phyloP scores from a whole-genome alignment of 2,329 filamentous ascomycete species.

The Exophiala viscosa region DNA sequence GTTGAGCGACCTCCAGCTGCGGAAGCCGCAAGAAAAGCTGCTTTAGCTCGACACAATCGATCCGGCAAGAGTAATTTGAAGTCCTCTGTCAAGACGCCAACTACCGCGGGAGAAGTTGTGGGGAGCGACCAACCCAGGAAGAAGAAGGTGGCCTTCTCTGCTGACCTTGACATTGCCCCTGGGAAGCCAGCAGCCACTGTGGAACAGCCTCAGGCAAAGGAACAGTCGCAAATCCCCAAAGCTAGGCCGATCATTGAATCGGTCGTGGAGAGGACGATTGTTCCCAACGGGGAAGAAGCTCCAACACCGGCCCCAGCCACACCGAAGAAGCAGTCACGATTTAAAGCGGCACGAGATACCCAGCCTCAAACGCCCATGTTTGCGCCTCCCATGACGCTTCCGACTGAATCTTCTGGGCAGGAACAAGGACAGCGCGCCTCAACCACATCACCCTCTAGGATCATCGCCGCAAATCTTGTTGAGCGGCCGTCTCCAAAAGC shows the following conservation, averaged over 20 bases:
- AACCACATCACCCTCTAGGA: constrained; percentile 42
- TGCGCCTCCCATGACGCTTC: constrained; percentile 29
- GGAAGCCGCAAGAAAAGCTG: constrained; percentile 28
- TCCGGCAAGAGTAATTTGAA: constrained; percentile 17
- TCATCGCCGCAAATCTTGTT: constrained; percentile 58
- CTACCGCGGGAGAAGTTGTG: not conserved
- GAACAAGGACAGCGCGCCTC: not conserved
- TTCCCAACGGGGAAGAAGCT: constrained; percentile 24
- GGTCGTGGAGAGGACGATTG: constrained; percentile 40
- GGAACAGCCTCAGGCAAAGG: constrained; percentile 1
- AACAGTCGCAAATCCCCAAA: not conserved
- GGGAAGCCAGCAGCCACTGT: constrained; percentile 23
- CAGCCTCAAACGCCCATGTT: constrained; percentile 32
- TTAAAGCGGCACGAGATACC: constrained; percentile 24
- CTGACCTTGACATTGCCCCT: constrained; percentile 65
- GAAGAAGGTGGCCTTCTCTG: constrained; percentile 80
- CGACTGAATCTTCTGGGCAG: constrained; percentile 4
- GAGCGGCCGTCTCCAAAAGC: constrained; percentile 44
- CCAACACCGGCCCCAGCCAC: constrained; percentile 19
- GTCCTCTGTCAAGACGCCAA: constrained; percentile 9
- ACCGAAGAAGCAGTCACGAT: constrained; percentile 28
- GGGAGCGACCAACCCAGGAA: constrained; percentile 38
- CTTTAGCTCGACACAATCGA: constrained; percentile 20
- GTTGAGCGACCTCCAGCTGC: constrained; percentile 24
- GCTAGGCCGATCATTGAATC: constrained; percentile 38